Evolutionary conservation across 208 protist genomes (phyloP).

Genomic region (Borovskyia barvae): DNA sequence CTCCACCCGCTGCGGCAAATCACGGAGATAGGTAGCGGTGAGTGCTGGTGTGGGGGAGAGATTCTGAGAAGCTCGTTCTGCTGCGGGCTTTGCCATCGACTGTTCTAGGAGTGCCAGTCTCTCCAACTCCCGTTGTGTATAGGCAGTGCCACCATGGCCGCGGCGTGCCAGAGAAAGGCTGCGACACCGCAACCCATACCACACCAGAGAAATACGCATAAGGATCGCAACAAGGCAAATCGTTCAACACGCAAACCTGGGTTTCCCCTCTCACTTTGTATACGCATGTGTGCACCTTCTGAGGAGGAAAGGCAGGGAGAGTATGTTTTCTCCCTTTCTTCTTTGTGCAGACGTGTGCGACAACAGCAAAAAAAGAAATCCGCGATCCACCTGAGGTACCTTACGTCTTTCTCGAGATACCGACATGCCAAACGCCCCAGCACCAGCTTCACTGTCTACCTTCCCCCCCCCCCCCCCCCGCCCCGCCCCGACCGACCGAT

Average conservation of each 20-base stretch:
- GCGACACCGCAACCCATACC: too few species aligned
- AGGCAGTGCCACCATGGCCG: slow-evolving; percentile 27
- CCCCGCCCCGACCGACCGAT: too few species aligned
- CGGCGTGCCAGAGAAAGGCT: too few species aligned
- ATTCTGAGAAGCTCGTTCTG: background rate
- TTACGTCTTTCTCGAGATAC: too few species aligned
- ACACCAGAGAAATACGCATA: too few species aligned
- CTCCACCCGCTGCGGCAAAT: slow-evolving; percentile 18
- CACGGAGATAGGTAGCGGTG: slow-evolving; percentile 22
- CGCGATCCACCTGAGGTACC: too few species aligned
- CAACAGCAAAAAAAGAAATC: background rate
- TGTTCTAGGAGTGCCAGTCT: slow-evolving; percentile 30
- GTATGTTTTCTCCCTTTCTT: slow-evolving; percentile 2
- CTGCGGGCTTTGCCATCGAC: slow-evolving; percentile 5
- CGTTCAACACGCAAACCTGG: background rate
- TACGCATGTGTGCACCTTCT: background rate
- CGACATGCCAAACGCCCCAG: too few species aligned
- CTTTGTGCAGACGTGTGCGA: background rate
- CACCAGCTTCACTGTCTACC: too few species aligned
- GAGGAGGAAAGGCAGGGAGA: too few species aligned
- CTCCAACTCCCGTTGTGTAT: slow-evolving; percentile 22
- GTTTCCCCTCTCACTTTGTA: background rate
- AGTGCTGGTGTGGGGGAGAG: background rate
- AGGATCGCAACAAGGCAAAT: too few species aligned
- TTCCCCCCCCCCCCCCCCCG: too few species aligned